These are phyloP conservation scores for Silene conica DNA, from an alignment of 148 eudicot genomes.

Conservation along the genomic window DNA sequence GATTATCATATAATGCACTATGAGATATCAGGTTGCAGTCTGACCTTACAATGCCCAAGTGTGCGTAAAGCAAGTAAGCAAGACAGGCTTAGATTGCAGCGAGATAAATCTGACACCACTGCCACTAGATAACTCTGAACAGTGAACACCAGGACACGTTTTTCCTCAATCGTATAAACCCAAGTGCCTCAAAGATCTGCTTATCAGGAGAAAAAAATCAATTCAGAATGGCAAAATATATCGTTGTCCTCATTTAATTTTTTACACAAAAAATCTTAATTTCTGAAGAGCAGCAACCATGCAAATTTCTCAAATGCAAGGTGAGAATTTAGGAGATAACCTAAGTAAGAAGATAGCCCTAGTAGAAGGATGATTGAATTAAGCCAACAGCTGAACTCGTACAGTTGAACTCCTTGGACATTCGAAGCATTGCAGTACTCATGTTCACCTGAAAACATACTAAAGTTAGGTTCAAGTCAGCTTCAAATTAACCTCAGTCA, in stretches of 20 bases:
- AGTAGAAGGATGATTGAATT: slow-evolving; percentile 96
- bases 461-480: slow-evolving; percentile 5
- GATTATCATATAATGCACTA: slow-evolving; percentile 2
- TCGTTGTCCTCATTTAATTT: slow-evolving; percentile 7
- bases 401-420: slow-evolving; percentile 89
- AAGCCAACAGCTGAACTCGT: slow-evolving; percentile 92
- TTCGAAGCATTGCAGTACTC: slow-evolving; percentile 98
- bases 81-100: slow-evolving; percentile 86
- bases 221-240: no score
- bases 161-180: slow-evolving; percentile 95
- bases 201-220: neutral
- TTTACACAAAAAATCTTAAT: neutral
- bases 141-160: slow-evolving; percentile 47
- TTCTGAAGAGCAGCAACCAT: neutral
- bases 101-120: neutral
- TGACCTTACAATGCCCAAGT: slow-evolving; percentile 95
- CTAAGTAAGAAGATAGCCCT: slow-evolving; percentile 99
- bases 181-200: slow-evolving; percentile 89
- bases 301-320: neutral
- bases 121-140: no score
- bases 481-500: neutral
- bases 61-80: slow-evolving; percentile 76
- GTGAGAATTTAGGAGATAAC: slow-evolving; percentile 31
- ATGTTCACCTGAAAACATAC: slow-evolving; percentile 69
- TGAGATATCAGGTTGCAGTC: slow-evolving; percentile 21